A percentile compares a stretch with the other conserved stretches of the same genome.
phyloP scores from a whole-genome alignment of 345 rosid species.

The Linum tenue region DNA sequence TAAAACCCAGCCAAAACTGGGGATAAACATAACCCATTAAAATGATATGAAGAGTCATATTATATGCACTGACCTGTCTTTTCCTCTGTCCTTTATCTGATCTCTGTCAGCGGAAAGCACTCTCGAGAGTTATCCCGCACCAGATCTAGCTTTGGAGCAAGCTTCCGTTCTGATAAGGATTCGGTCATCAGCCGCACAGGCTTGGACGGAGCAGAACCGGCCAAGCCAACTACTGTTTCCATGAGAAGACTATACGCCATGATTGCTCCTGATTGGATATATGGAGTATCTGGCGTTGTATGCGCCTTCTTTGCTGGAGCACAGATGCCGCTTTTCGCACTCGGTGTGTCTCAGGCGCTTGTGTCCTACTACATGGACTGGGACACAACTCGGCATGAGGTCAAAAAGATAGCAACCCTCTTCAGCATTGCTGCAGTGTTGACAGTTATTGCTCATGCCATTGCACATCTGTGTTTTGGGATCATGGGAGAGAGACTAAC shows the following conservation, averaged over 20 bases:
- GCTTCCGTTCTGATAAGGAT: conserved; percentile 81
- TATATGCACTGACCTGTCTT: background rate
- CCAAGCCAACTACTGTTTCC: conserved; percentile 36
- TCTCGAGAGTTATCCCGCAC: conserved; percentile 64
- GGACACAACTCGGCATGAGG: conserved; percentile 59
- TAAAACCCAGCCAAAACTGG: too few species aligned
- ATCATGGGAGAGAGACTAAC: conserved; percentile 93
- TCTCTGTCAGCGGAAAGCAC: conserved; percentile 33
- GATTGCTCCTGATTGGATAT: conserved; percentile 80
- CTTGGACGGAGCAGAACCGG: conserved; percentile 35
- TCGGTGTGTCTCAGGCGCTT: conserved; percentile 87
- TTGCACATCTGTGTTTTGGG: conserved; percentile 66
- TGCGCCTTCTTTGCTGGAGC: conserved; percentile 77
- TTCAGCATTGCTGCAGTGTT: conserved; percentile 59
- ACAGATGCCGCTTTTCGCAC: conserved; percentile 92
- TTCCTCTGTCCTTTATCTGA: background rate
- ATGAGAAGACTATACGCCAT: conserved; percentile 59
- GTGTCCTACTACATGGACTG: conserved; percentile 75
- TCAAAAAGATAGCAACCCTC: conserved; percentile 60
- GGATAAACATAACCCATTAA: too few species aligned
- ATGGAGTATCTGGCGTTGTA: conserved; percentile 60
- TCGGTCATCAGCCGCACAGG: conserved; percentile 35
- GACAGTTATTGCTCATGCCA: conserved; percentile 52
- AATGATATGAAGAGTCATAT: background rate
- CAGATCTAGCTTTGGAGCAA: conserved; percentile 53